Conservation (phyloP, 768 basidiomycete genomes). For the Rhizopogon sp. region DNA sequence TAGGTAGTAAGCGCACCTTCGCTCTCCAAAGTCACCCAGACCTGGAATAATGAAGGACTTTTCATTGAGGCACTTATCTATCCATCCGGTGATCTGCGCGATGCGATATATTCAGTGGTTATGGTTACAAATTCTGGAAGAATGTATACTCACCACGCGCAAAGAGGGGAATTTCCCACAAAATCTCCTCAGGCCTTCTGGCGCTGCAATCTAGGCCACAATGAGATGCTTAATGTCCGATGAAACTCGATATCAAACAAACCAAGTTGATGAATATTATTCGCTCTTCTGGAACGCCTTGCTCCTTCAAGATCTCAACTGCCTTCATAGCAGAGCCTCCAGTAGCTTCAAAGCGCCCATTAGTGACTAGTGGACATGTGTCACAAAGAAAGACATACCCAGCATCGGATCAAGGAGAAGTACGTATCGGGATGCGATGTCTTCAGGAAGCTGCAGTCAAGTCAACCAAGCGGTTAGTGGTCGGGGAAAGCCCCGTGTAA, state of each 20-base stretch:
- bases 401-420: slow-evolving; percentile 98
- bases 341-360: slow-evolving; percentile 49
- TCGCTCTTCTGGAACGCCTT: slow-evolving; percentile 90
- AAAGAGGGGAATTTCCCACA: slow-evolving; percentile 55
- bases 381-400: slow-evolving; percentile 41
- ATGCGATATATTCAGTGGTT: not conserved
- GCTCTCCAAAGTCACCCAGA: slow-evolving; percentile 95
- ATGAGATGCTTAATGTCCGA: slow-evolving; percentile 1
- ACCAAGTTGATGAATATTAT: slow-evolving; percentile 95
- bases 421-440: slow-evolving; percentile 88
- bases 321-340: slow-evolving; percentile 98
- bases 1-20: slow-evolving; percentile 45
- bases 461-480: not conserved
- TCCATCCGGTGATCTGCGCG: slow-evolving; percentile 86
- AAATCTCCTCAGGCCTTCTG: slow-evolving; percentile 83
- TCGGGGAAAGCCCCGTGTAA: not conserved
- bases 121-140: not conserved
- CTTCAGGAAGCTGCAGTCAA: slow-evolving; percentile 74
- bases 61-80: slow-evolving; percentile 88
- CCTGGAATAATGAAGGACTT: slow-evolving; percentile 90
- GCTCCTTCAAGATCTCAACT: slow-evolving; percentile 87
- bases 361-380: too few species aligned
- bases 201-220: slow-evolving; percentile 67
- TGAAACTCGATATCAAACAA: slow-evolving; percentile 13
- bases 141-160: not conserved